phyloP scores from a whole-genome alignment of 1,284 basidiomycete genomes.

The Pseudozyma pruni region DNA sequence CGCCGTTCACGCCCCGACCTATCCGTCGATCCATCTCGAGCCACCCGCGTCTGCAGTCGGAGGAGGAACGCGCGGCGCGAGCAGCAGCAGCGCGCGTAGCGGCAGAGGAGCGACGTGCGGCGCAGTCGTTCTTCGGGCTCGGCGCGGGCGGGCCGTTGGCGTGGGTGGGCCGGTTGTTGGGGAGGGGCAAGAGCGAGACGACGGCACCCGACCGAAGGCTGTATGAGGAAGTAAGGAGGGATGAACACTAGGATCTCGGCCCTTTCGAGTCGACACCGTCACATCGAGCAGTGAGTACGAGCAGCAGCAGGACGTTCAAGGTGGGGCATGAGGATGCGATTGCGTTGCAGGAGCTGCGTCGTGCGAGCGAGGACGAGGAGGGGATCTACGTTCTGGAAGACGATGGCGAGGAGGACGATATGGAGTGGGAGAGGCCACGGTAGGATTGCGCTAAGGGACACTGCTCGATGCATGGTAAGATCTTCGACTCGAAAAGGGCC shows the following conservation, averaged over 20 bases:
- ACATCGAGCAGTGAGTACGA: neutral
- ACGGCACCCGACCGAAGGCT: conserved; percentile 37
- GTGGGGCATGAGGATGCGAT: conserved; percentile 8
- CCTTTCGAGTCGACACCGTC: conserved; percentile 19
- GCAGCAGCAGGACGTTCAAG: neutral
- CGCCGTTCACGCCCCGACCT: conserved; percentile 43
- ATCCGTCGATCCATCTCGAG: conserved; percentile 52
- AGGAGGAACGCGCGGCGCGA: conserved; percentile 79
- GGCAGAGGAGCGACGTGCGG: conserved; percentile 72
- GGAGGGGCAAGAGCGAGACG: conserved; percentile 19
- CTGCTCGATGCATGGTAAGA: too few species aligned
- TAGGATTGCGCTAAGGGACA: neutral
- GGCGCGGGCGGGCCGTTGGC: conserved; percentile 10
- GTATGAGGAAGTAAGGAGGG: conserved; percentile 47
- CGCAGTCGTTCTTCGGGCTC: conserved; percentile 67
- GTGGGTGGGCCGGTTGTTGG: conserved; percentile 31
- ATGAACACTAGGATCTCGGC: conserved; percentile 56
- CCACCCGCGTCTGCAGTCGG: conserved; percentile 74
- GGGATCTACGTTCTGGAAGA: conserved; percentile 7
- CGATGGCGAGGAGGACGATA: conserved; percentile 32
- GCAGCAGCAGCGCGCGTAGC: conserved; percentile 57
- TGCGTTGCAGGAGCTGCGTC: conserved; percentile 6
- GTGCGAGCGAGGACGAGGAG: neutral
- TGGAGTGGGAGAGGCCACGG: conserved; percentile 19
- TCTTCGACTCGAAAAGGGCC: conserved; percentile 15